These are phyloP conservation scores for Russula virescens DNA, from an alignment of 768 basidiomycete genomes.

Conservation along the genomic window DNA sequence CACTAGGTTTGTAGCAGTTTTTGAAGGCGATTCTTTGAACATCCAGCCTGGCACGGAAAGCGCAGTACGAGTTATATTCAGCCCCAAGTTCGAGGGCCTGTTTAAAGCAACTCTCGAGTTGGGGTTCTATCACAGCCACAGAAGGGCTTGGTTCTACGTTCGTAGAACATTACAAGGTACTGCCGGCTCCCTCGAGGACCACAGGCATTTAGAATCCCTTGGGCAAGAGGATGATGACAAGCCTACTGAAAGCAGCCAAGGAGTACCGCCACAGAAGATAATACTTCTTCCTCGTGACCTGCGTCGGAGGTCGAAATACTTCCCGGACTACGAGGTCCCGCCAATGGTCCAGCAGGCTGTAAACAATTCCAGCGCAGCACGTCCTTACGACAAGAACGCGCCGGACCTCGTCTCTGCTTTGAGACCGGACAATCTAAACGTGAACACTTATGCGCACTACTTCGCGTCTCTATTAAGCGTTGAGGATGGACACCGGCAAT, in stretches of 20 bases:
- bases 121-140: conserved; percentile 1
- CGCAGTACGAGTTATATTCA: conserved; percentile 5
- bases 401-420: neutral
- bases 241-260: neutral
- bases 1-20: conserved; percentile 3
- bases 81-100: conserved; percentile 12
- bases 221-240: neutral
- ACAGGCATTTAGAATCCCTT: conserved; percentile 1
- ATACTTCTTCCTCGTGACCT: neutral
- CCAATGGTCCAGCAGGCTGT: conserved; percentile 4
- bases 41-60: conserved; percentile 7
- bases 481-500: conserved; percentile 43
- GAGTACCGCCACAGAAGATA: neutral
- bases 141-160: neutral
- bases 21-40: neutral
- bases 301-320: neutral
- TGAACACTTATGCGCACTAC: conserved; percentile 7
- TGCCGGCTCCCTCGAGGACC: conserved; percentile 10
- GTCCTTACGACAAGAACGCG: conserved; percentile 1
- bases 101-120: conserved; percentile 12
- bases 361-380: neutral
- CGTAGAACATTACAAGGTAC: neutral
- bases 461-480: conserved; percentile 13
- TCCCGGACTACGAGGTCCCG: conserved; percentile 11
- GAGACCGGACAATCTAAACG: neutral